A percentile compares a stretch with the other conserved stretches of the same genome.
Conservation (phyloP, 2,329 filamentous ascomycete species). For the Paramyrothecium roridum region DNA sequence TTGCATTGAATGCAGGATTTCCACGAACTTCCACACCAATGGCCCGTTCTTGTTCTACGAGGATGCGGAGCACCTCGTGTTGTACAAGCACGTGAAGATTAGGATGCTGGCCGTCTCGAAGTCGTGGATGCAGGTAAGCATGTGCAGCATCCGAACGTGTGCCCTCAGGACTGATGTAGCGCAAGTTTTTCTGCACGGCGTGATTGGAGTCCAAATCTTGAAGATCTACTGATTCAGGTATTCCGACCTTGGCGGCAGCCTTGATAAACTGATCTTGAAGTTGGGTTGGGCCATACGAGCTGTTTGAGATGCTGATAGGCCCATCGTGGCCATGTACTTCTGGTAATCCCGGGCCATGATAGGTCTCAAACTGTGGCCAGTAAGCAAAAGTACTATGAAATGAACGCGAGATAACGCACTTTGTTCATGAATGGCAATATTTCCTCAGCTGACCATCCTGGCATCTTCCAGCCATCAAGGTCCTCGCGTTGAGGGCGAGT, state of each 20-base stretch:
- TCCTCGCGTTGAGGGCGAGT: neutral
- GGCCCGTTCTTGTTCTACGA: constrained; percentile 19
- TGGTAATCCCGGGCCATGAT: constrained; percentile 14
- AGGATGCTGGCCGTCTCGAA: constrained; percentile 20
- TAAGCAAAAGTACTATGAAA: neutral
- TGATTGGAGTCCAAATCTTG: constrained; percentile 40
- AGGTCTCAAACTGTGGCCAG: constrained; percentile 15
- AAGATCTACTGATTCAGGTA: constrained; percentile 45
- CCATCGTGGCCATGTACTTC: constrained; percentile 44
- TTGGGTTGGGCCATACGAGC: constrained; percentile 34
- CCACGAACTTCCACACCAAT: neutral
- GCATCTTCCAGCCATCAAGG: neutral
- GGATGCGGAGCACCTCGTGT: constrained; percentile 17
- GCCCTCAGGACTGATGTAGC: constrained; percentile 32
- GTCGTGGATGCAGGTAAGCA: constrained; percentile 23
- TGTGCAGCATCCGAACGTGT: constrained; percentile 18
- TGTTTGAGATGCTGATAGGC: constrained; percentile 47
- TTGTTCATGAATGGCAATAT: neutral
- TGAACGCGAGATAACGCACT: neutral
- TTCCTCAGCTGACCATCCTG: neutral
- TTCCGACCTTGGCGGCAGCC: constrained; percentile 43
- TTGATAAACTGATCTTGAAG: constrained; percentile 46
- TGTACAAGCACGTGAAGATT: constrained; percentile 29
- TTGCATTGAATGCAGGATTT: neutral
- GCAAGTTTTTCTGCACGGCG: constrained; percentile 32